Conservation (phyloP, 1,284 basidiomycete genomes). For the Boletus sp. region DNA sequence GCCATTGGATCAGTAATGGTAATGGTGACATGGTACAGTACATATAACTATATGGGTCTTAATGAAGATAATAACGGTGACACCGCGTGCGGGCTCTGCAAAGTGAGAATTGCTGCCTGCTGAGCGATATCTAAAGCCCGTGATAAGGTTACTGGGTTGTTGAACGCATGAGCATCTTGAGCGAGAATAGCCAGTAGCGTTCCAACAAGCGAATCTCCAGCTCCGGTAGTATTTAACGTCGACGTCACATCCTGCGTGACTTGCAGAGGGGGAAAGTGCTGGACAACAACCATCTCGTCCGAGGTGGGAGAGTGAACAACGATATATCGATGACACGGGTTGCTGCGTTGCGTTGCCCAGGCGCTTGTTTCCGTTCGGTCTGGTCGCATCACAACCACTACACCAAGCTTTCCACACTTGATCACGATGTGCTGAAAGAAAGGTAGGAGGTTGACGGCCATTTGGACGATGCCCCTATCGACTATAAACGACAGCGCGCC, state of each 20-base stretch:
- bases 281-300: slow-evolving; percentile 52
- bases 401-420: slow-evolving; percentile 74
- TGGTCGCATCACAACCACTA: slow-evolving; percentile 60
- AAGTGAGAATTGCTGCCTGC: slow-evolving; percentile 58
- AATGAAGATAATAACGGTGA: slow-evolving; percentile 53
- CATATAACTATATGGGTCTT: slow-evolving; percentile 6
- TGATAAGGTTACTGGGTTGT: slow-evolving; percentile 41
- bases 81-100: slow-evolving; percentile 61
- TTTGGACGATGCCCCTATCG: slow-evolving; percentile 67
- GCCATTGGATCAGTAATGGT: slow-evolving; percentile 34
- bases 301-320: slow-evolving; percentile 47
- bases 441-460: slow-evolving; percentile 75
- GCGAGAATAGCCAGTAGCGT: slow-evolving; percentile 59
- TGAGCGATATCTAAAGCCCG: slow-evolving; percentile 52
- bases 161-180: slow-evolving; percentile 42
- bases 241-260: slow-evolving; percentile 45
- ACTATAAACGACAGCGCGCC: slow-evolving; percentile 62
- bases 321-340: slow-evolving; percentile 45
- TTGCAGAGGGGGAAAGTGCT: slow-evolving; percentile 63
- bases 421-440: slow-evolving; percentile 79
- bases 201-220: slow-evolving; percentile 86
- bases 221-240: slow-evolving; percentile 80
- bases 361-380: slow-evolving; percentile 37
- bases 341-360: slow-evolving; percentile 50
- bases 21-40: neutral